Evolutionary conservation across 768 basidiomycete species (phyloP).

Genomic region (Leccinellum rugosiceps): DNA sequence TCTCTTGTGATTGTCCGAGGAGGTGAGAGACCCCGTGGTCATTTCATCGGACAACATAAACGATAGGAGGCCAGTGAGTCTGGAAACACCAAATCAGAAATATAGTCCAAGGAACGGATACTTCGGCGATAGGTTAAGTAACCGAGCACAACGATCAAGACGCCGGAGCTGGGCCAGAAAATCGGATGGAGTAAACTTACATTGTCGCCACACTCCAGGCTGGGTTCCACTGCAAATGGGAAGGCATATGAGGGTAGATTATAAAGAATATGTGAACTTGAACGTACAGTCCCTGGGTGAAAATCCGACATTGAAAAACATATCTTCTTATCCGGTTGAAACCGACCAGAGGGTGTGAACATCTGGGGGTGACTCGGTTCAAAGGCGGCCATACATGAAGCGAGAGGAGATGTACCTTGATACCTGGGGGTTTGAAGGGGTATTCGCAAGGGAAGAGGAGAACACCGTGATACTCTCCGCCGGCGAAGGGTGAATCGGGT

Average conservation of each 20-base stretch:
- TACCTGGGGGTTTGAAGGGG: conserved; percentile 94
- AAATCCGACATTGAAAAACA: conserved; percentile 99
- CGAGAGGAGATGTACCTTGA: conserved; percentile 62
- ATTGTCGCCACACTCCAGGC: conserved; percentile 96
- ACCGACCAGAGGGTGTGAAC: conserved; percentile 88
- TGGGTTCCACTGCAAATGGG: conserved; percentile 76
- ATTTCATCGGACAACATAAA: conserved; percentile 97
- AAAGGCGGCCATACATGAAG: conserved; percentile 2
- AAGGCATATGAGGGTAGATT: conserved; percentile 1
- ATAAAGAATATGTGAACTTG: background rate
- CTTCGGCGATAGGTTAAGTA: conserved; percentile 11
- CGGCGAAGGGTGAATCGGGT: conserved; percentile 85
- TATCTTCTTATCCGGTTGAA: conserved; percentile 91
- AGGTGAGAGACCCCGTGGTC: conserved; percentile 90
- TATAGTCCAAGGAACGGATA: background rate
- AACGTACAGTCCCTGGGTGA: conserved; percentile 82
- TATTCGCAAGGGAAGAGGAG: conserved; percentile 93
- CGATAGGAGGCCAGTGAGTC: conserved; percentile 87
- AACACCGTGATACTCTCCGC: conserved; percentile 93
- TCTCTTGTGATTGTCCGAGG: conserved; percentile 75
- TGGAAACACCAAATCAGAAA: conserved; percentile 31
- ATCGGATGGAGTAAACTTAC: conserved; percentile 42
- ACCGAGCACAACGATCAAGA: conserved; percentile 8
- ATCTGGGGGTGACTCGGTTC: conserved; percentile 50
- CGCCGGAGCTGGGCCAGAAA: background rate